A percentile compares a stretch with the other conserved stretches of the same genome.
Conservation (phyloP, 805 yeast genomes). For the Sporopachydermia lactativora region DNA sequence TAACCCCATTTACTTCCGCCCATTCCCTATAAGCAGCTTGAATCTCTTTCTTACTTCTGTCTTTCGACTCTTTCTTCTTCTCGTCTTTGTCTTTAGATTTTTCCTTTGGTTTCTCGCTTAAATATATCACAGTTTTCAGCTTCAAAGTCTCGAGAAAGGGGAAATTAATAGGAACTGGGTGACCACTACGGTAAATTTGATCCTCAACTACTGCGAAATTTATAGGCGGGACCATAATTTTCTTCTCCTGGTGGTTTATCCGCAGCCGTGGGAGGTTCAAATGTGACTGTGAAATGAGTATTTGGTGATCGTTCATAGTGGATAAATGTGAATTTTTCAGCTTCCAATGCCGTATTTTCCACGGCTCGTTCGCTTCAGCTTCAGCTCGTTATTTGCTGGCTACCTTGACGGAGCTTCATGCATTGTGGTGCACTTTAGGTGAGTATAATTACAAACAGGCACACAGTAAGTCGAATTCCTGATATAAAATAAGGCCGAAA, state of each 20-base stretch:
- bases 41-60: conserved; percentile 1
- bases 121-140: conserved; percentile 66
- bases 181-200: conserved; percentile 81
- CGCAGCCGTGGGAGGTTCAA: background rate
- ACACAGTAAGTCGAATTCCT: too few relatives aligned
- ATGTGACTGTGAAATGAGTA: background rate
- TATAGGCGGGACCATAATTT: conserved; percentile 66
- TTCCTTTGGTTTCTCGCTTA: conserved; percentile 28
- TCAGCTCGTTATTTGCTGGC: too few relatives aligned
- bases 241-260: conserved; percentile 1
- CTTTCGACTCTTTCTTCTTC: conserved; percentile 1
- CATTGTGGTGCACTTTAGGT: too few relatives aligned
- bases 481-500: too few relatives aligned
- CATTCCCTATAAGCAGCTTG: conserved; percentile 49
- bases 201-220: conserved; percentile 84
- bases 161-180: conserved; percentile 79
- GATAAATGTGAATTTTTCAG: too few relatives aligned
- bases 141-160: conserved; percentile 59
- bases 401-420: too few relatives aligned
- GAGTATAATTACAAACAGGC: too few relatives aligned
- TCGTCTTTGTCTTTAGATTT: background rate
- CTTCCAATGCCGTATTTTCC: too few relatives aligned
- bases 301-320: background rate
- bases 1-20: conserved; percentile 39
- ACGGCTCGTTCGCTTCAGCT: too few relatives aligned